Base-by-base conservation (phyloP, 1,284 basidiomycete genomes). In the Papiliotrema terrestris region DNA sequence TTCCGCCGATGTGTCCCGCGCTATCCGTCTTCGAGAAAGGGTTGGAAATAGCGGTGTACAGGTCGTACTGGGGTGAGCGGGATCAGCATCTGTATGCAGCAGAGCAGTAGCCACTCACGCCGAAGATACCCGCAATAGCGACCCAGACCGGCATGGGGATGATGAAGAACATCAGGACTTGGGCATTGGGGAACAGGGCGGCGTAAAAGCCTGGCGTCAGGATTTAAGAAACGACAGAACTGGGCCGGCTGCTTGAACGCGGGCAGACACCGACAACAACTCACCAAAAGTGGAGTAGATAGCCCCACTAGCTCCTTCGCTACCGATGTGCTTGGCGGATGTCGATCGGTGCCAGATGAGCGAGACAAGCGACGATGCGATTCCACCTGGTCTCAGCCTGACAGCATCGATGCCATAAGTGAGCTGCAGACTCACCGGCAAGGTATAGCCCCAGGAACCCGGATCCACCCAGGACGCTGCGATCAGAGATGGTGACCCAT, bases 141-240 rank as follows among this genome's bases (percentile, higher is more conserved):
- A 81, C 79, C 89, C 90, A 93, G 0, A 90, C 90, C 0, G 90
- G 91, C 56, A 89, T 80, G 15, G 91, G 92, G 11, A 95, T 74
- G 63, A 93, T 81, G 51, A 85, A 89, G 73, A 91, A 94, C 49
- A 95, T 72, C n/a, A 84, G 76, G 71, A 94, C 88, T 0, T 80
- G 84, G 54, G 85, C 79, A 8, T 65, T 81, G 0, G 91, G 91
- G 41, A 84, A 83, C 48, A 90, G 75, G 23, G 88, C 80, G 9
- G 85, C 83, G 75, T 85, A 88, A 57, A 92, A 86, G 6, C 89
- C 86, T 66, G 48, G 19, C n/a, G n/a, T n/a, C n/a, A n/a, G n/a
- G n/a, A 43, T 15, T 6, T 51, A 17, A 54, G 29, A 26, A 22
- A 35, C n/a, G 8, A 25, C 26, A 17, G 36, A 11, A 53, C n/a